These are phyloP conservation scores for Penicillium sp. DNA, from an alignment of 2,329 filamentous ascomycete species.

Conservation along the genomic window DNA sequence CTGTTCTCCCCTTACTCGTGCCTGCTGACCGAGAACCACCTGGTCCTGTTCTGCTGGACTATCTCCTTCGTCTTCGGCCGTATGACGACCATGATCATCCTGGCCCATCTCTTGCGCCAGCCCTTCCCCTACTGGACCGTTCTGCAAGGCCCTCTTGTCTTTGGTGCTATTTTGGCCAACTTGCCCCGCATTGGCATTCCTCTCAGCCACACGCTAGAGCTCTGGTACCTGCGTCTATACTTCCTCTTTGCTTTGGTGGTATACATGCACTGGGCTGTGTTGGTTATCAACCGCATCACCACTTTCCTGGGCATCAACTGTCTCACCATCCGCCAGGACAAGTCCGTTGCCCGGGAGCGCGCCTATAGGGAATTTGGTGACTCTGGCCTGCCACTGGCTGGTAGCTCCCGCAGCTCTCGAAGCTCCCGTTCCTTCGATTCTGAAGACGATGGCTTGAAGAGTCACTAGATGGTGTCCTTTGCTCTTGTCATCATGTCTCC, in stretches of 20 bases:
- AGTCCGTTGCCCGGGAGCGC: constrained; percentile 34
- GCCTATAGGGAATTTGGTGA: constrained; percentile 40
- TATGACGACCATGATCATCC: constrained; percentile 98
- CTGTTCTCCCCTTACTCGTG: constrained; percentile 86
- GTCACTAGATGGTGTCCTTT: constrained; percentile 6
- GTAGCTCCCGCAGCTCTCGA: constrained; percentile 1
- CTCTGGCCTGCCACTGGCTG: constrained; percentile 10
- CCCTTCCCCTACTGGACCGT: constrained; percentile 97
- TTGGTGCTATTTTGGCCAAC: constrained; percentile 81
- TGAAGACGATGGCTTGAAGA: constrained; percentile 15
- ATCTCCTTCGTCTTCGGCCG: constrained; percentile 97
- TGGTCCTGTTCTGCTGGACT: constrained; percentile 88
- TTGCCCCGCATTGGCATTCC: constrained; percentile 74
- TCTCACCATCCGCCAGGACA: constrained; percentile 68
- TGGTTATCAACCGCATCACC: constrained; percentile 91
- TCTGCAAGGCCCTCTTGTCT: constrained; percentile 82
- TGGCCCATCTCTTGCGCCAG: constrained; percentile 89
- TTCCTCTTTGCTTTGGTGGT: constrained; percentile 80
- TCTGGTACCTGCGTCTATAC: constrained; percentile 81
- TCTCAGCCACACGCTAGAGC: constrained; percentile 67
- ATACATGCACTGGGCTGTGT: constrained; percentile 89
- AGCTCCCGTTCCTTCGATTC: constrained; percentile 3
- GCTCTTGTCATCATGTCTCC: background rate
- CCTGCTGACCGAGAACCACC: constrained; percentile 78
- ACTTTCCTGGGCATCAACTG: constrained; percentile 91